These are phyloP conservation scores for Sporormia fimetaria DNA, from an alignment of 495 filamentous ascomycete genomes.

Conservation along the genomic window DNA sequence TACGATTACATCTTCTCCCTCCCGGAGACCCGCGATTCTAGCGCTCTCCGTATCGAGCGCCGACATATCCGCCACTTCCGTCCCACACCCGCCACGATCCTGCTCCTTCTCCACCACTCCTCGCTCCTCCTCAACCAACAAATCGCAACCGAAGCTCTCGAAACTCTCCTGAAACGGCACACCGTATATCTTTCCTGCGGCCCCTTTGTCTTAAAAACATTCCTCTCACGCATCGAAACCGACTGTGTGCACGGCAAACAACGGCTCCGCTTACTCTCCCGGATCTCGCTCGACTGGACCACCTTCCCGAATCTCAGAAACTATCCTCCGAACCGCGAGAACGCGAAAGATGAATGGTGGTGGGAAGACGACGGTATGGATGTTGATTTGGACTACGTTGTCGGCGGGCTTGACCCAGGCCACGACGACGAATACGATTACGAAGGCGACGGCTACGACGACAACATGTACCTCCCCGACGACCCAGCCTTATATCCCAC, in stretches of 20 bases:
- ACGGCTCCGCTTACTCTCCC: conserved; percentile 12
- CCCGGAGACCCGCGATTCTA: conserved; percentile 10
- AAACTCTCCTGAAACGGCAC: conserved; percentile 19
- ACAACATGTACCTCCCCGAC: conserved; percentile 10
- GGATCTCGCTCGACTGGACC: conserved; percentile 18
- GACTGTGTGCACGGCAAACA: conserved; percentile 1
- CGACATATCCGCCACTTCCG: conserved; percentile 15
- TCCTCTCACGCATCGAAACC: conserved; percentile 10
- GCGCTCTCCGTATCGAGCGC: conserved; percentile 19
- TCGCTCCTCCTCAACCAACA: conserved; percentile 16
- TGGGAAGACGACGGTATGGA: not conserved
- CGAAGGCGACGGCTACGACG: conserved; percentile 17
- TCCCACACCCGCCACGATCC: conserved; percentile 10
- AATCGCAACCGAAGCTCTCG: conserved; percentile 18
- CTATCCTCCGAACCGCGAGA: conserved; percentile 7
- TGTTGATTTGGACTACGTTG: conserved; percentile 6
- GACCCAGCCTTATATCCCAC: conserved; percentile 6
- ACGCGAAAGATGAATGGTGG: conserved; percentile 3
- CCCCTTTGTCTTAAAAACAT: conserved; percentile 13
- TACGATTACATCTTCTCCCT: conserved; percentile 12
- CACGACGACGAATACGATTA: conserved; percentile 12
- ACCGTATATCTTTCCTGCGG: conserved; percentile 18
- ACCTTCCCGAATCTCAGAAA: conserved; percentile 18
- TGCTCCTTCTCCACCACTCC: conserved; percentile 20
- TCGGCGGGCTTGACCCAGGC: not conserved